These are phyloP conservation scores for Talaromyces borbonicus DNA, from an alignment of 495 filamentous ascomycete genomes.

Conservation along the genomic window DNA sequence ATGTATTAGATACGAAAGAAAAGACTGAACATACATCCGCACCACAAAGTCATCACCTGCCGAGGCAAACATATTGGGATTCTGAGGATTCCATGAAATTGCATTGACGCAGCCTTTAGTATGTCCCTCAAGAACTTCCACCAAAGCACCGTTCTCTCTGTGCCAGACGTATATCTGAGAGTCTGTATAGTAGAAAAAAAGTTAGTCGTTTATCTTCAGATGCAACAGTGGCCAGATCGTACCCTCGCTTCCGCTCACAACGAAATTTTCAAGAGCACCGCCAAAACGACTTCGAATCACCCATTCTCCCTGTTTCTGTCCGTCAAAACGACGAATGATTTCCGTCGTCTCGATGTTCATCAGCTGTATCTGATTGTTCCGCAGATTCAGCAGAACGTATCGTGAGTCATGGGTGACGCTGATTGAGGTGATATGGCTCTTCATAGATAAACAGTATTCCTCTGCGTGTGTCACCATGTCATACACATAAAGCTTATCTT, in stretches of 20 bases:
- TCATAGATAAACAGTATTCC: constrained; percentile 60
- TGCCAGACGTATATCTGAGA: constrained; percentile 83
- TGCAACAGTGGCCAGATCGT: constrained; percentile 14
- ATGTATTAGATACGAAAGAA: not conserved
- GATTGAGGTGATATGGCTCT: constrained; percentile 62
- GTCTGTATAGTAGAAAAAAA: constrained; percentile 50
- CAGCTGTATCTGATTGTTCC: constrained; percentile 62
- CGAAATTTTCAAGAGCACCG: constrained; percentile 81
- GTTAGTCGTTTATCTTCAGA: constrained; percentile 1
- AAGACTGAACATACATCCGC: constrained; percentile 60
- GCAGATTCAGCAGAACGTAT: constrained; percentile 73
- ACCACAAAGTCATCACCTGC: constrained; percentile 82
- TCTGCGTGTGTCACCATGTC: constrained; percentile 65
- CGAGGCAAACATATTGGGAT: constrained; percentile 81
- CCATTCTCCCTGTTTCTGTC: constrained; percentile 59
- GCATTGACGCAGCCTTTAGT: constrained; percentile 69
- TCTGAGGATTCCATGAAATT: constrained; percentile 80
- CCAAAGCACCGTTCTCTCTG: constrained; percentile 62
- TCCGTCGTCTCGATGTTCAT: constrained; percentile 67
- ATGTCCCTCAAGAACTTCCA: constrained; percentile 72
- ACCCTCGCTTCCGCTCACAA: constrained; percentile 91
- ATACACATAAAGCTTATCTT: constrained; percentile 67
- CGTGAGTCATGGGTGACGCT: constrained; percentile 70
- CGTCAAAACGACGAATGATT: constrained; percentile 60
- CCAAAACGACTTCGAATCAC: constrained; percentile 79